Evolutionary conservation across 441 rosid genomes (phyloP).

Genomic region (Rhodomyrtus psidioides): DNA sequence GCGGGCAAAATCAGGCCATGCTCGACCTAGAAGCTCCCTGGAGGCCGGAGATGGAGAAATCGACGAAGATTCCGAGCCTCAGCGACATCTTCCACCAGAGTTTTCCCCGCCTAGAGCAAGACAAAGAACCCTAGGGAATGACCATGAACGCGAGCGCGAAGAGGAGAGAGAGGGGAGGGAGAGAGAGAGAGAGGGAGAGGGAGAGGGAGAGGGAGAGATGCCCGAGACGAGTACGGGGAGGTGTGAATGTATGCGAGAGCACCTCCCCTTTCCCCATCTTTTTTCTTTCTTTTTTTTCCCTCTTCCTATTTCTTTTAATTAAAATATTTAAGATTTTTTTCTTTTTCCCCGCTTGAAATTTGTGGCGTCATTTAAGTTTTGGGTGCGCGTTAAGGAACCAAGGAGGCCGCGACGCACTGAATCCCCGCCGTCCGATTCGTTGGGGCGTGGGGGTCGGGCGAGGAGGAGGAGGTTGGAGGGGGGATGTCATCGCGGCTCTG

Average conservation of each 20-base stretch:
- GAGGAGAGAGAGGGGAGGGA: slow-evolving; percentile 1
- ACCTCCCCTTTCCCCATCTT: neutral
- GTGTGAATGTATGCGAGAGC: neutral
- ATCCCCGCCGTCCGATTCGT: neutral
- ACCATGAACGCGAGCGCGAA: neutral
- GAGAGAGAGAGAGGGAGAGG: neutral
- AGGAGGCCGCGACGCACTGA: neutral
- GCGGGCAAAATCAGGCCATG: slow-evolving; percentile 32
- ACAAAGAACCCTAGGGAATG: neutral
- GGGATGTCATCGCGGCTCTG: neutral
- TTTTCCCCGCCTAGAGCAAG: neutral
- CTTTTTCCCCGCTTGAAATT: neutral
- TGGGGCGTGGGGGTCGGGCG: no score
- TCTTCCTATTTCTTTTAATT: neutral
- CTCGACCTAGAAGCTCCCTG: slow-evolving; percentile 23
- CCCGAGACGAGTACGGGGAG: neutral
- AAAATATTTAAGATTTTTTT: neutral
- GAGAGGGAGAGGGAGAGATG: neutral
- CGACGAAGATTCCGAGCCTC: neutral
- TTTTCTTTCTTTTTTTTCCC: neutral
- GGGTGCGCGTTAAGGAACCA: neutral
- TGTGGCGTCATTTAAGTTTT: neutral
- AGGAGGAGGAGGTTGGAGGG: no score
- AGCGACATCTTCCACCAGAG: slow-evolving; percentile 10
- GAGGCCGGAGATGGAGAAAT: slow-evolving; percentile 6